A percentile compares a stretch with the other conserved stretches of the same genome.
Conservation (phyloP, 192 early-diverging fungal species). For the Umbelopsis isabellina region DNA sequence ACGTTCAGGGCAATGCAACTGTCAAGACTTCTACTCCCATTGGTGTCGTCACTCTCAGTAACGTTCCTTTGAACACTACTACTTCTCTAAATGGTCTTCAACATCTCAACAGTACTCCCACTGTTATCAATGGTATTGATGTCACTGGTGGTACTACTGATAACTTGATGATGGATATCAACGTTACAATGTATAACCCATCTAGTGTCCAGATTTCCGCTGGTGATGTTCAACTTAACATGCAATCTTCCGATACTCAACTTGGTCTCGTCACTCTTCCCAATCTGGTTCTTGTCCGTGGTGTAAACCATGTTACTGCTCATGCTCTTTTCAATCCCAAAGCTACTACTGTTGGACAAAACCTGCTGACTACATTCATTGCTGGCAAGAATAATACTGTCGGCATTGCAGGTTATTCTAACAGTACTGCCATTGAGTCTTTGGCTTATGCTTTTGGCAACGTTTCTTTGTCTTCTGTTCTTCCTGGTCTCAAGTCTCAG, state of each 20-base stretch:
- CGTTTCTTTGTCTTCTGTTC: conserved; percentile 42
- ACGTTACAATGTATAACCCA: conserved; percentile 48
- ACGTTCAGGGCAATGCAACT: conserved; percentile 50
- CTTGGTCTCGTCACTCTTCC: conserved; percentile 53
- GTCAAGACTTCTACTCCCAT: conserved; percentile 54
- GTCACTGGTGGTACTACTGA: conserved; percentile 54
- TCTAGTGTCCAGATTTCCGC: conserved; percentile 46
- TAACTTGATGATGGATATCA: conserved; percentile 41
- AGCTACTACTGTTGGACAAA: conserved; percentile 44
- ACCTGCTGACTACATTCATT: conserved; percentile 52
- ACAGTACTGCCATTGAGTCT: conserved; percentile 48
- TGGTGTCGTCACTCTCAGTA: conserved; percentile 51
- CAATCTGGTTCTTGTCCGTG: conserved; percentile 44
- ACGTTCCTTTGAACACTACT: conserved; percentile 56
- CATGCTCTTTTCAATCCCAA: conserved; percentile 49
- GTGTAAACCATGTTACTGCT: conserved; percentile 39
- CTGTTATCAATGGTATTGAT: conserved; percentile 51
- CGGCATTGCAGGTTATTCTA: conserved; percentile 41
- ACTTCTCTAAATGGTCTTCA: conserved; percentile 56
- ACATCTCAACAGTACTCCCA: conserved; percentile 52
- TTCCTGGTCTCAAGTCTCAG: conserved; percentile 50
- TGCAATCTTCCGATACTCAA: conserved; percentile 42
- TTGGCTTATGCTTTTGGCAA: conserved; percentile 46
- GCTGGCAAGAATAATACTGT: conserved; percentile 46
- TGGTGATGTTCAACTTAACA: conserved; percentile 51